These are phyloP conservation scores for Haplosporangium sp. DNA, from an alignment of 371 early-diverging fungal species.

Conservation along the genomic window DNA sequence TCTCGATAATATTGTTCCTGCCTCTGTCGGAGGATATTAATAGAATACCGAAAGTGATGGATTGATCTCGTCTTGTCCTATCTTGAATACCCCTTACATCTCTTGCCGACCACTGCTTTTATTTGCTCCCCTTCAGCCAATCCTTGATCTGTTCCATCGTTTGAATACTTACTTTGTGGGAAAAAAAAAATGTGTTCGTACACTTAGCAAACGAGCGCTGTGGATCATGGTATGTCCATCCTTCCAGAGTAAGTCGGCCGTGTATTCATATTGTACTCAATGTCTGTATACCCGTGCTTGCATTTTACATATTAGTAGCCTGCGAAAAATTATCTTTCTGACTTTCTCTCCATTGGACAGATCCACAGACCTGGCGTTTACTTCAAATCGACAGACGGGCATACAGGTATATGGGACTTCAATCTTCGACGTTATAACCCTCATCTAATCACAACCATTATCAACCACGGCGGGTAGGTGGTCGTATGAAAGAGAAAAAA, in stretches of 20 bases:
- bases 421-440: constrained; percentile 82
- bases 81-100: neutral
- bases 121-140: neutral
- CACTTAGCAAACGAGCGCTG: constrained; percentile 81
- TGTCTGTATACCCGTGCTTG: neutral
- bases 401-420: constrained; percentile 86
- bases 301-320: neutral
- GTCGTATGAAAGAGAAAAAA: neutral
- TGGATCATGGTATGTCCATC: constrained; percentile 86
- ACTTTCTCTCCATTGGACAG: constrained; percentile 29
- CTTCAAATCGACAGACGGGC: constrained; percentile 94
- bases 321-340: neutral
- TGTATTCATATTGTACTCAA: neutral
- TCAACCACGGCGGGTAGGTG: constrained; percentile 66
- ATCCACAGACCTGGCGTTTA: constrained; percentile 75
- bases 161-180: neutral
- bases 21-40: too few species aligned
- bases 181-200: too few species aligned
- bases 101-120: neutral
- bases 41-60: too few species aligned
- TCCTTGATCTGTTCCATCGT: neutral
- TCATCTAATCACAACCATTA: constrained; percentile 73
- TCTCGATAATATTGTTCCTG: too few species aligned
- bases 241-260: constrained; percentile 58
- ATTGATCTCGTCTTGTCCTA: neutral